Evolutionary conservation across 805 yeast species (phyloP).

Genomic region (Hermanozyma aechmeae): DNA sequence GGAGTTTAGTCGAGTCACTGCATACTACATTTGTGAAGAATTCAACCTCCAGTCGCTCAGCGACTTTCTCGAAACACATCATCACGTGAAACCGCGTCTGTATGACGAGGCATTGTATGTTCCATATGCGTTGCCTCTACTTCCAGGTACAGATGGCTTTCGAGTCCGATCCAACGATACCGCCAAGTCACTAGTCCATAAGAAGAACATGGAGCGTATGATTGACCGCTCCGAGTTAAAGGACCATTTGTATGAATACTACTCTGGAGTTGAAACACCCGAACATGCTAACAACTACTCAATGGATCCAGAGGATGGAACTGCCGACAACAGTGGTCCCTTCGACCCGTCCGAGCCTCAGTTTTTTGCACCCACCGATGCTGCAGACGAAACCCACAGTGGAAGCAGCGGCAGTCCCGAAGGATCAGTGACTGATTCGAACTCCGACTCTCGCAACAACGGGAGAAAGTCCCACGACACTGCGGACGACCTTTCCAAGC

Average conservation of each 20-base stretch:
- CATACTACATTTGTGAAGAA: slow-evolving; percentile 82
- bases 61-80: slow-evolving; percentile 56
- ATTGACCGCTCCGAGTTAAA: slow-evolving; percentile 76
- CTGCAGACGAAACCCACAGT: too few species aligned
- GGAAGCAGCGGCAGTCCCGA: background rate
- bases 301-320: slow-evolving; percentile 36
- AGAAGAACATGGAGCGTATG: slow-evolving; percentile 59
- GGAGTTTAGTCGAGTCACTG: slow-evolving; percentile 78
- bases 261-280: slow-evolving; percentile 65
- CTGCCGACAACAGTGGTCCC: slow-evolving; percentile 38
- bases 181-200: slow-evolving; percentile 31
- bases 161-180: slow-evolving; percentile 64
- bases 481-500: slow-evolving; percentile 39
- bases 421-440: background rate
- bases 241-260: slow-evolving; percentile 88
- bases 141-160: slow-evolving; percentile 76
- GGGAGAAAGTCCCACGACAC: slow-evolving; percentile 1
- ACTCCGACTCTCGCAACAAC: background rate
- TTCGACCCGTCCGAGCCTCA: slow-evolving; percentile 93
- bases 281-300: slow-evolving; percentile 43
- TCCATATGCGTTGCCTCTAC: slow-evolving; percentile 77
- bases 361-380: slow-evolving; percentile 50
- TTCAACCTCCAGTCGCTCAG: slow-evolving; percentile 57
- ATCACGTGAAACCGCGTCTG: slow-evolving; percentile 75
- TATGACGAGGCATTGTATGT: slow-evolving; percentile 93